These are phyloP conservation scores for Ceratobasidium sp. DNA, from an alignment of 1,284 basidiomycete species.

Conservation along the genomic window DNA sequence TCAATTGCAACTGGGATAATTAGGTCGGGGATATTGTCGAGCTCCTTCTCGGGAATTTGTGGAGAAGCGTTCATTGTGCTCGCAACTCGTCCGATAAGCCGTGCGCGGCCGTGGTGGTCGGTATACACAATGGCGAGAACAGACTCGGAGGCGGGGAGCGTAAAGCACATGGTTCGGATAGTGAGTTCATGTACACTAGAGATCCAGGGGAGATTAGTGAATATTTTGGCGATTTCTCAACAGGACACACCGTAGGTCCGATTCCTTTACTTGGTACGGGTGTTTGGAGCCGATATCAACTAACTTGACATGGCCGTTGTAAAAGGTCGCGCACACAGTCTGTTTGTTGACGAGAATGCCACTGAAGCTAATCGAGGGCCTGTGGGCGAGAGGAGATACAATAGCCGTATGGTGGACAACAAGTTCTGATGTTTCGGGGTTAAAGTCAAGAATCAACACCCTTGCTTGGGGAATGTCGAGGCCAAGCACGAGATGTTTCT, in stretches of 20 bases:
- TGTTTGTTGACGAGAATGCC: conserved; percentile 25
- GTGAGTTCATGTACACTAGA: conserved; percentile 80
- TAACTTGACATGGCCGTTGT: conserved; percentile 36
- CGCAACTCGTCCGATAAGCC: conserved; percentile 72
- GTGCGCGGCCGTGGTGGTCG: conserved; percentile 72
- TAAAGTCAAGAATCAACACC: conserved; percentile 17
- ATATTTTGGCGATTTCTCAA: not conserved
- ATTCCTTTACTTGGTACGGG: conserved; percentile 32
- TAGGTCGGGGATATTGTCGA: conserved; percentile 60
- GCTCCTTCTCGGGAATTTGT: conserved; percentile 37
- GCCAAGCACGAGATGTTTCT: conserved; percentile 30
- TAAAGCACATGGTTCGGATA: conserved; percentile 77
- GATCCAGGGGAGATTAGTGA: not conserved
- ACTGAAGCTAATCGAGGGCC: conserved; percentile 19
- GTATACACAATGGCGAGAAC: conserved; percentile 77
- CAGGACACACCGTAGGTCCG: conserved; percentile 29
- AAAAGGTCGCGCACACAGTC: conserved; percentile 27
- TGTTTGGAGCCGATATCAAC: not conserved
- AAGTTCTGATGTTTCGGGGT: conserved; percentile 4
- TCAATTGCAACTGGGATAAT: conserved; percentile 51
- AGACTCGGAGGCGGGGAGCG: conserved; percentile 59
- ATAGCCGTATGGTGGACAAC: conserved; percentile 23
- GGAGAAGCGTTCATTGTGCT: conserved; percentile 62
- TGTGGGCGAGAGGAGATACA: conserved; percentile 23
- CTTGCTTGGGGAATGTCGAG: conserved; percentile 29